Percentiles rank a stretch among this genome's conserved stretches.
Conservation (phyloP, 768 basidiomycete species). For the Albatrellus ellisii region DNA sequence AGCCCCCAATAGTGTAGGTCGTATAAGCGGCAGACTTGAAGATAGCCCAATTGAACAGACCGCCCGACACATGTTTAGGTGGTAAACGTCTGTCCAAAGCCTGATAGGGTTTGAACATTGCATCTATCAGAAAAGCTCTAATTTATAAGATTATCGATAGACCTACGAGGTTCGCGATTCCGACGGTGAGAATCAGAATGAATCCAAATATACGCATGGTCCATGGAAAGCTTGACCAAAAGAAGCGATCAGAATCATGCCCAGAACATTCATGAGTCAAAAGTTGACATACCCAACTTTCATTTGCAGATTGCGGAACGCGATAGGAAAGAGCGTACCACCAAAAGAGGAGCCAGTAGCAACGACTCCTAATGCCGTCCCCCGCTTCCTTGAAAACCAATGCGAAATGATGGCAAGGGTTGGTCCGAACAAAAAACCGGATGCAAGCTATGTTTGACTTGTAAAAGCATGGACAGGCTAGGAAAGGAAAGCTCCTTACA, state of each 20-base stretch:
- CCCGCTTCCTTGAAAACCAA: slow-evolving; percentile 54
- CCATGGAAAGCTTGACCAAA: slow-evolving; percentile 50
- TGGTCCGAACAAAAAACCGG: slow-evolving; percentile 50
- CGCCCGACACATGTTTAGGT: slow-evolving; percentile 37
- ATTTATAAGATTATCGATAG: slow-evolving; percentile 3
- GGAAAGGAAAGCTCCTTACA: slow-evolving; percentile 23
- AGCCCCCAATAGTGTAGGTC: slow-evolving; percentile 42
- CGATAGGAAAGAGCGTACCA: slow-evolving; percentile 55
- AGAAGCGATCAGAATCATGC: neutral
- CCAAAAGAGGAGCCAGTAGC: slow-evolving; percentile 59
- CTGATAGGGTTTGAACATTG: slow-evolving; percentile 8
- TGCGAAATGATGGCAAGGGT: slow-evolving; percentile 48
- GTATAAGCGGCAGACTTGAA: slow-evolving; percentile 41
- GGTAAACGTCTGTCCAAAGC: slow-evolving; percentile 33
- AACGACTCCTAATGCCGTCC: slow-evolving; percentile 44
- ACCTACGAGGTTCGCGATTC: slow-evolving; percentile 37
- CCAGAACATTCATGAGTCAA: neutral
- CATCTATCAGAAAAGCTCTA: slow-evolving; percentile 11
- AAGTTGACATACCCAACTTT: slow-evolving; percentile 32
- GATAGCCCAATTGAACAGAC: slow-evolving; percentile 46
- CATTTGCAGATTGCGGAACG: slow-evolving; percentile 39
- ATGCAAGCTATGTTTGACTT: slow-evolving; percentile 13
- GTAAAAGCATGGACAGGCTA: neutral
- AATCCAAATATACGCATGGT: slow-evolving; percentile 62
- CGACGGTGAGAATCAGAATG: slow-evolving; percentile 38